Evolutionary conservation across 2,329 filamentous ascomycete genomes (phyloP), one percentile per base, ranked within the genome.

Genomic region (Clonostachys rosea): DNA sequence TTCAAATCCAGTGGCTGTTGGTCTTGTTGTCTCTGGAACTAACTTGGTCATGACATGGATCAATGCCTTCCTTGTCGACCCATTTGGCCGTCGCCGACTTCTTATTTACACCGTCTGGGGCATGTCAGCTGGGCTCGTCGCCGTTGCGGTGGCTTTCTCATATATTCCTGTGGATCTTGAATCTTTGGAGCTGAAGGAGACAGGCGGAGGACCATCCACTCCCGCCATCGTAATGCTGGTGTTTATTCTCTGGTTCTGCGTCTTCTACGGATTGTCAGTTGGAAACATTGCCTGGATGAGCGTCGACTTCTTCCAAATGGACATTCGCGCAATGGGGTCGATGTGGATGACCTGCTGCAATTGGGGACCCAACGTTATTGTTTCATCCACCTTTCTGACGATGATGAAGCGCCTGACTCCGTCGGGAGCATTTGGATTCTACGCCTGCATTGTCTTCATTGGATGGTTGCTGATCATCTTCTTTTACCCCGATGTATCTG

Each of bases 401-500:
- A 71, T 67, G 24, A 76, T 76, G 67, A 66, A 77, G 49, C 59
- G 59, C 16, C 71, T 67, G 45, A 76, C 74, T 0, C 72, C 73
- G 0, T 70, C 65, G 3, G 74, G 75, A 1, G 69, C 74, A 0
- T 78, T 78, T 50, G 73, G 73, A 5, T 77, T 78, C 57, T 78
- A 76, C 47, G 70, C 73, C 1, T 70, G 61, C 1, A 72, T 78
- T 34, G 76, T 72, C 52, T 65, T 72, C 47, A 51, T 72, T 34
- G 73, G 73, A 36, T 45, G 43, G 43, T 2, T 45, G 16, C 63
- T 71, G 47, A 66, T 78, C 18, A 66, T 70, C 45, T 71, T 76
- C 60, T 76, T 63, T 52, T 79, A 77, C 52, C 75, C 75, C 1
- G 74, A 79, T 50, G 74, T 76, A 3, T 75, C 77, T 52, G 75